A percentile compares a stretch with the other conserved stretches of the same genome.
phyloP scores from a whole-genome alignment of 192 early-diverging fungal genomes.

The Linnemannia hyalina region DNA sequence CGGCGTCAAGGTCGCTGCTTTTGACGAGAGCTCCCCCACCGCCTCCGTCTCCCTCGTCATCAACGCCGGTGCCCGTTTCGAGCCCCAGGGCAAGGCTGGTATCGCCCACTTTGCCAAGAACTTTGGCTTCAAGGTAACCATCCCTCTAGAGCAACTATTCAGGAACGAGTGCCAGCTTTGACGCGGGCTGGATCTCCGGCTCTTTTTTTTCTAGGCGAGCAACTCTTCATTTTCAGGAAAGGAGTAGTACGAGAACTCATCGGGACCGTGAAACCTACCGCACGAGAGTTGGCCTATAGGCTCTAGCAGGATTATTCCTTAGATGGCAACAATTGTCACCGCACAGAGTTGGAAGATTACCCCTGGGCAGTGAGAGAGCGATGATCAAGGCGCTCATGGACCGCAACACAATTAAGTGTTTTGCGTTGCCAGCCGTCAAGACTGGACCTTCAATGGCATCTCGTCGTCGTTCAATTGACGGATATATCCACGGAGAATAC shows the following conservation, averaged over 20 bases:
- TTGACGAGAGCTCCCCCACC: conserved; percentile 74
- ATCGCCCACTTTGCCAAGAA: conserved; percentile 93
- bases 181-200: not conserved
- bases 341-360: not conserved
- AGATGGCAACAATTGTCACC: not conserved
- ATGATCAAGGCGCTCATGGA: not conserved
- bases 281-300: not conserved
- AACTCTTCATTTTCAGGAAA: not conserved
- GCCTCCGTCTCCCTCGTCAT: conserved; percentile 88
- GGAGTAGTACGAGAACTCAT: not conserved
- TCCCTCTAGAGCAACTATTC: not conserved
- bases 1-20: conserved; percentile 75
- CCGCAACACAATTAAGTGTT: not conserved
- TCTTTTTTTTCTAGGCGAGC: not conserved
- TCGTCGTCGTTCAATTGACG: not conserved
- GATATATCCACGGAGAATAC: not conserved
- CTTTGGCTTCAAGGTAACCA: conserved; percentile 85
- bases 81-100: conserved; percentile 80
- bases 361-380: not conserved
- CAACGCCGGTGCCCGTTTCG: conserved; percentile 89
- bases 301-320: not conserved
- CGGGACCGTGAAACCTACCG: not conserved
- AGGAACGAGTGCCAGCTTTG: not conserved
- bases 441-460: not conserved
- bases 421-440: not conserved